Conservation (phyloP, 495 filamentous ascomycete species). For the Lasiosphaeris hirsuta region DNA sequence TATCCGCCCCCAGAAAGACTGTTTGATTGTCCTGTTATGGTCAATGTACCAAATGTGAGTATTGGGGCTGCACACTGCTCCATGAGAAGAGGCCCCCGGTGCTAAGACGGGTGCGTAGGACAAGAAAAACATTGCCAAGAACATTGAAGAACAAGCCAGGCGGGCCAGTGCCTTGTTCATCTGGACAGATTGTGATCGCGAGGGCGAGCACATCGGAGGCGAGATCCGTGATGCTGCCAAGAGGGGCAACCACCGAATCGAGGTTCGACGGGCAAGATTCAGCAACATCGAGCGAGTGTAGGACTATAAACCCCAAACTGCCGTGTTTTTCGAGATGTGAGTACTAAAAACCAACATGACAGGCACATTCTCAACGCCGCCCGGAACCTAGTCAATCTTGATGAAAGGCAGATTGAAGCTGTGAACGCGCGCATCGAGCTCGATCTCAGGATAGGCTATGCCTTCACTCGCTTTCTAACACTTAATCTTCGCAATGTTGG, state of each 20-base stretch:
- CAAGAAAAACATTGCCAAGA: conserved; percentile 74
- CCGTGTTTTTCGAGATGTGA: neutral
- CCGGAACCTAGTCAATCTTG: conserved; percentile 67
- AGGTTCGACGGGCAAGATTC: conserved; percentile 84
- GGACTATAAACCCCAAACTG: conserved; percentile 28
- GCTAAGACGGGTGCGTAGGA: conserved; percentile 49
- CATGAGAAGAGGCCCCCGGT: neutral
- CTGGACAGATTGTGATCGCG: conserved; percentile 98
- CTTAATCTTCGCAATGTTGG: conserved; percentile 66
- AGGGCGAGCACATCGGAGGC: conserved; percentile 94
- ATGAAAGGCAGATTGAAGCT: conserved; percentile 82
- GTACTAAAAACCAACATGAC: conserved; percentile 16
- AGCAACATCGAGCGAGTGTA: conserved; percentile 93
- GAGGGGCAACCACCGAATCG: conserved; percentile 65
- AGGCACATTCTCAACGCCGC: conserved; percentile 86
- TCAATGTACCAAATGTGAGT: conserved; percentile 60
- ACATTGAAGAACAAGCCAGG: conserved; percentile 76
- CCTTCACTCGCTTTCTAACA: conserved; percentile 88
- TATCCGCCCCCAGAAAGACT: conserved; percentile 73
- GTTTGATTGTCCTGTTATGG: conserved; percentile 77
- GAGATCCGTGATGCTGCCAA: conserved; percentile 82
- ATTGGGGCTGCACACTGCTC: neutral
- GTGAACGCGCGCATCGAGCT: conserved; percentile 89
- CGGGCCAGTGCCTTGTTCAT: conserved; percentile 73
- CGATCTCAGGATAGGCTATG: conserved; percentile 84